Evolutionary conservation across 306 rosid species (phyloP).

Genomic region (Fragaria iinumae): DNA sequence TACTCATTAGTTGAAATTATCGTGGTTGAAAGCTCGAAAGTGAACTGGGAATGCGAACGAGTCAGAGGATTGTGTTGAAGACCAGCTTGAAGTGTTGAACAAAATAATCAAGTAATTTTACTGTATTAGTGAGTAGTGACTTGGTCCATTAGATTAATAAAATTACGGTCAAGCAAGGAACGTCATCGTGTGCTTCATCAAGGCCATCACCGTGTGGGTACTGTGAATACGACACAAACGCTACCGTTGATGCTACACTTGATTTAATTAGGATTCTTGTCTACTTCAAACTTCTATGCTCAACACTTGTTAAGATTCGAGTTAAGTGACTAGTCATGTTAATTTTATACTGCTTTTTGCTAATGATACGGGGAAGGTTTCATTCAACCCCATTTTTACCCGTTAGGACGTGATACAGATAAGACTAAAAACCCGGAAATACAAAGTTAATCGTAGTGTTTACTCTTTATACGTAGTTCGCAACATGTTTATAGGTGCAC

Average conservation of each 20-base stretch:
- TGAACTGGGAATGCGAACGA: neutral
- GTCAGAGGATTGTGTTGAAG: neutral
- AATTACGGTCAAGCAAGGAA: neutral
- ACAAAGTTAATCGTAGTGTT: too few relatives aligned
- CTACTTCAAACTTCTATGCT: neutral
- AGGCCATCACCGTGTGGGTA: neutral
- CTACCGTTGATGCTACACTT: neutral
- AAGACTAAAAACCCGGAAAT: too few relatives aligned
- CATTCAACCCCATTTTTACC: neutral
- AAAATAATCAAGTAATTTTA: neutral
- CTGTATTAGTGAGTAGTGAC: neutral
- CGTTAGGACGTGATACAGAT: too few relatives aligned
- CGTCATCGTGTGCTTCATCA: neutral
- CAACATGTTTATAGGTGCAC: too few relatives aligned
- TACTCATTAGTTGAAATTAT: neutral
- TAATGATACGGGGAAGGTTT: neutral
- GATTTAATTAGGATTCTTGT: neutral
- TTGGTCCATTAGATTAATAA: neutral
- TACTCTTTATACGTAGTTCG: neutral
- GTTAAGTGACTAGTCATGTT: neutral
- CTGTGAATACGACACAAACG: neutral
- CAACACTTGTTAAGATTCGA: neutral
- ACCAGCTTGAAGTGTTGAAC: neutral
- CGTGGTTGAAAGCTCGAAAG: neutral
- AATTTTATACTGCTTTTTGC: neutral